Evolutionary conservation across 2,329 filamentous ascomycete genomes (phyloP), one percentile per base, ranked within the genome.

Genomic region (Apiospora marii): DNA sequence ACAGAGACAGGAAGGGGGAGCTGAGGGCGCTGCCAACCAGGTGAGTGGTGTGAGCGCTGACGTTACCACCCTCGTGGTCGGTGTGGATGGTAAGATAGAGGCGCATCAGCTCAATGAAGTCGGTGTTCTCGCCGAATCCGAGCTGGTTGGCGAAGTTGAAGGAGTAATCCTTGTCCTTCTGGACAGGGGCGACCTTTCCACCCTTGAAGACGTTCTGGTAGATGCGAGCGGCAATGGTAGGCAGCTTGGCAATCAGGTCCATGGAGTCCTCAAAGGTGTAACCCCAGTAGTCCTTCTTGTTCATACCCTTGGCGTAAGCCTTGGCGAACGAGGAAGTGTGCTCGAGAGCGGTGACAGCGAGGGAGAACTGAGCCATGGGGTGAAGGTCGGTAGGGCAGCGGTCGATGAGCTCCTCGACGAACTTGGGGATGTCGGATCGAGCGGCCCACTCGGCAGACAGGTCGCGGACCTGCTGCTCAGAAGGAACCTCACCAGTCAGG

Each of bases 161-260:
- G 80, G 92, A 91, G 89, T 98, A 99, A 84, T 99, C 96, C 93
- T 98, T 96, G 89, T 98, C 96, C 91, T 98, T 97, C 90, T 98
- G 92, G 84, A 98, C 91, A 72, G 95, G 85, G 74, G 94, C 94
- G 78, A 99, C 96, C 92, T 98, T 98, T 88, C 96, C 96, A 83
- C 97, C 96, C 92, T 98, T 98, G 94, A 97, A 99, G 85, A 98
- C 93, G 86, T 99, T 99, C 89, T 97, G 96, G 92, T 99, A 99
- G 91, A 99, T 99, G 88, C 95, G 94, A 76, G 96, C 89, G 77
- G 96, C 96, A 81, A 99, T 98, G 84, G 94, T 98, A 84, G 96
- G 96, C 80, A 99, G 94, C 92, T 98, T 98, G 83, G 96, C 96
- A 84, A 99, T 99, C 84, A 99, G 90, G 87, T 99, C 96, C 96